Percentiles rank a stretch among this genome's conserved stretches.
These are phyloP conservation scores for Arachis hypogaea DNA, from an alignment of 306 rosid species.

Conservation along the genomic window DNA sequence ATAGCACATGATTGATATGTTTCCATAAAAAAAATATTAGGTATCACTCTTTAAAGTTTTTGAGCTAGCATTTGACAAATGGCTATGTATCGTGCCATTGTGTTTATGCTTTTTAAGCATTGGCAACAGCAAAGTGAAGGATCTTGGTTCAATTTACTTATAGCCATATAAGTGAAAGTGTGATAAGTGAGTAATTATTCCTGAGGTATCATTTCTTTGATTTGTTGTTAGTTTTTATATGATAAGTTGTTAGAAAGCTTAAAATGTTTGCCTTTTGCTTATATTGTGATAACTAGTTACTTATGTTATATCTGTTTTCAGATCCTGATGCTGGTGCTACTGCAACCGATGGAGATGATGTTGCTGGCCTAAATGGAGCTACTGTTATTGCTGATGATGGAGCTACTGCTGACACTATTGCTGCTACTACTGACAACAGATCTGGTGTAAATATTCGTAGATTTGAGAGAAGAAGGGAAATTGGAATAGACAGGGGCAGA, in stretches of 20 bases:
- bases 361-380: too few relatives aligned
- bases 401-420: too few relatives aligned
- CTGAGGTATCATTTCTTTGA: conserved; percentile 4
- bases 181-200: conserved; percentile 25
- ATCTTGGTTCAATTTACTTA: background rate
- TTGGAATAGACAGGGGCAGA: too few relatives aligned
- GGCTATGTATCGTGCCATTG: conserved; percentile 15
- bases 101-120: conserved; percentile 18
- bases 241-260: background rate
- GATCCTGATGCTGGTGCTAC: too few relatives aligned
- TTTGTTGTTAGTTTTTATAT: conserved; percentile 23
- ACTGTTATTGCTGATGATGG: too few relatives aligned
- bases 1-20: background rate
- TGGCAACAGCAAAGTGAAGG: conserved; percentile 24
- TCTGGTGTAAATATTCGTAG: too few relatives aligned
- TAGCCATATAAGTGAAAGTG: conserved; percentile 6
- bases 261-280: background rate
- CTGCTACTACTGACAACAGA: too few relatives aligned
- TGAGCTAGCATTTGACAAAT: conserved; percentile 22
- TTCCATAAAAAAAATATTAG: background rate
- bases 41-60: conserved; percentile 29
- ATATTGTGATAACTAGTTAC: background rate
- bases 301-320: too few relatives aligned
- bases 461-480: too few relatives aligned
- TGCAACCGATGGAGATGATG: too few relatives aligned